Evolutionary conservation across 306 rosid genomes (phyloP), one percentile per base, ranked within the genome.

Genomic region (Acacia crassicarpa): DNA sequence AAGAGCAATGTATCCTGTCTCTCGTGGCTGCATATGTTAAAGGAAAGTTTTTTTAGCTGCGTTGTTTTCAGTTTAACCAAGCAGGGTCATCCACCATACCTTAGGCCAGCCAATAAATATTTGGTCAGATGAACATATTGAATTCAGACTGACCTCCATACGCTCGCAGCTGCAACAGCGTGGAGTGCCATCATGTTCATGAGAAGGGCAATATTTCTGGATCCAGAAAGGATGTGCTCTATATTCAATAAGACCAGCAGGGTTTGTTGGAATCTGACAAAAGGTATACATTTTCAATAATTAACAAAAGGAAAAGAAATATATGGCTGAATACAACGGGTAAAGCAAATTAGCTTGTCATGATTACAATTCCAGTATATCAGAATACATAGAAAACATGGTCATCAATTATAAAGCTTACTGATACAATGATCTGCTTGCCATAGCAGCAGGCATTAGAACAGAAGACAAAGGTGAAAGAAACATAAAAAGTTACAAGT

Each of bases 201-300:
- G 99, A 81, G 88, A 86, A 76, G 99, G 99, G 90, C 99, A 95
- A 80, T 95, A 95, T 83, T 95, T 94, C 81, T 95, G 99, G 84
- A 89, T 84, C 99, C 99, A 95, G 85, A 93, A 95, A 43, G 99
- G 99, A 89, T 95, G 99, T 83, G 99, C 99, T 97, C 99, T 95
- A 91, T 95, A 95, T 93, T 95, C 99, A 93, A 95, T 93, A 89
- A 95, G 99, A 92, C 99, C 99, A 89, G 92, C 94, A 92, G 81
- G 91, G 90, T 95, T 95, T 89, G 99, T 95, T 87, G 99, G 99
- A 93, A 96, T 96, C 98, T 96, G 98, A 88, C 87, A 90, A 87
- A 89, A 90, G 89, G 83, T 83, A 83, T 85, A 83, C 84, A 87
- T 92, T 83, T 78, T 88, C 81, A 85, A 87, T 83, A 81, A 81